Conservation (phyloP, 2,329 filamentous ascomycete genomes). For the Exophiala viscosa region DNA sequence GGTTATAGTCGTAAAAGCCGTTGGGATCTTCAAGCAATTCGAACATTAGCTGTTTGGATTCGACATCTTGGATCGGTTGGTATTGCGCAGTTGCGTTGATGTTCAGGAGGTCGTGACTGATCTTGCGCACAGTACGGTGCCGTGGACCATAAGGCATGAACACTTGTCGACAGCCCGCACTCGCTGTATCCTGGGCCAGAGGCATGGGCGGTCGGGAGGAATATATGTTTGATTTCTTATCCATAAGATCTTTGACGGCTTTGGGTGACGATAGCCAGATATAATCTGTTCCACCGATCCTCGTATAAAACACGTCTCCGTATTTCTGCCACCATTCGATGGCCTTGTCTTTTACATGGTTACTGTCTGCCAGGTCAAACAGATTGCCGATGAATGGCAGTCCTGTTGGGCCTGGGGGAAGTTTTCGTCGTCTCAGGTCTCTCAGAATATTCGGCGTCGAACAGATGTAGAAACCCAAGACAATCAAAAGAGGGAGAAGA, state of each 20-base stretch:
- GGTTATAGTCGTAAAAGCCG: conserved; percentile 43
- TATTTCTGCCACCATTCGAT: conserved; percentile 32
- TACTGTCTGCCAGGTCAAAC: conserved; percentile 1
- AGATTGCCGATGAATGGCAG: conserved; percentile 6
- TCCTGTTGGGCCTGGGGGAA: conserved; percentile 7
- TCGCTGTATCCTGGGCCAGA: conserved; percentile 29
- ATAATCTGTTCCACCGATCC: conserved; percentile 31
- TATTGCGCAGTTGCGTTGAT: conserved; percentile 47
- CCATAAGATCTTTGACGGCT: conserved; percentile 51
- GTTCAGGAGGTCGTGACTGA: conserved; percentile 47
- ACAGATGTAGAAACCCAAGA: too few relatives aligned
- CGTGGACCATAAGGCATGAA: conserved; percentile 49
- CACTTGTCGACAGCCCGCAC: conserved; percentile 39
- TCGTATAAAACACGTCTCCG: conserved; percentile 31
- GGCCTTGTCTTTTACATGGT: not conserved
- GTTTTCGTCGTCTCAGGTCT: not conserved
- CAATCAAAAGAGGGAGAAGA: too few relatives aligned
- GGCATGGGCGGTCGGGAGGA: conserved; percentile 33
- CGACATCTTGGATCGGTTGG: conserved; percentile 53
- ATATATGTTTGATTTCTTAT: conserved; percentile 42
- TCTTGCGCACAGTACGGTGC: conserved; percentile 38
- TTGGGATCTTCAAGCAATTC: conserved; percentile 47
- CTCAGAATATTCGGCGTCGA: too few relatives aligned
- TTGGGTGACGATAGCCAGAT: conserved; percentile 47
- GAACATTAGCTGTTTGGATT: conserved; percentile 53